Evolutionary conservation across 2,329 filamentous ascomycete genomes (phyloP).

Genomic region (Chaetomiaceae sp.): DNA sequence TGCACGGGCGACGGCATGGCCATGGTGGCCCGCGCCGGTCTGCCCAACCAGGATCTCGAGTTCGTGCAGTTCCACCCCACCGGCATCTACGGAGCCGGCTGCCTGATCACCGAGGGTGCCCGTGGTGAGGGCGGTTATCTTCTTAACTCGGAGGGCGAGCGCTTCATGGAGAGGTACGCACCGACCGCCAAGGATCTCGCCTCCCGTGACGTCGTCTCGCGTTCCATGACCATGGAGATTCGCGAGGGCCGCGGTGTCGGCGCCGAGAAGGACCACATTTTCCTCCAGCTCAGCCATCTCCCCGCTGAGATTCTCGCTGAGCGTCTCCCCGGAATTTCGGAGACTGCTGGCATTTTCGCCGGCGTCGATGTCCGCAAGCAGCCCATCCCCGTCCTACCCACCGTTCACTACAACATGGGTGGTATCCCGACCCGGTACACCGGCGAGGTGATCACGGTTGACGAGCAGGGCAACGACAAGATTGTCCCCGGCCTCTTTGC

Average conservation of each 20-base stretch:
- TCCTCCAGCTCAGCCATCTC: constrained; percentile 93
- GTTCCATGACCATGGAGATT: constrained; percentile 98
- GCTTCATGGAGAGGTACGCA: constrained; percentile 98
- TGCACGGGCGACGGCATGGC: constrained; percentile 99
- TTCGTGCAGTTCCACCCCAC: constrained; percentile 99
- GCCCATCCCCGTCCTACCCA: constrained; percentile 92
- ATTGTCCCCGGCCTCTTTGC: constrained; percentile 92
- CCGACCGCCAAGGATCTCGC: constrained; percentile 97
- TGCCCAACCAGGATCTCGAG: constrained; percentile 98
- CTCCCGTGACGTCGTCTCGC: constrained; percentile 90
- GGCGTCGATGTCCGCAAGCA: constrained; percentile 97
- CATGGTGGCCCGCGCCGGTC: constrained; percentile 95
- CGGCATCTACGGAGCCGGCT: constrained; percentile 97
- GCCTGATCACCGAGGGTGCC: constrained; percentile 95
- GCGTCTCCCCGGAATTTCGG: constrained; percentile 95
- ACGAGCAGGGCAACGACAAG: constrained; percentile 81
- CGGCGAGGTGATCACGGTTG: constrained; percentile 86
- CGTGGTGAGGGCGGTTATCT: constrained; percentile 98
- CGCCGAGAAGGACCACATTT: constrained; percentile 96
- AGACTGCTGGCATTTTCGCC: constrained; percentile 94
- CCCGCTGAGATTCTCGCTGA: constrained; percentile 88
- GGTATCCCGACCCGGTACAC: constrained; percentile 98
- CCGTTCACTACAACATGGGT: constrained; percentile 99
- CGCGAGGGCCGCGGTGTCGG: constrained; percentile 95
- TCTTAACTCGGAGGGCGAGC: constrained; percentile 94